Conservation (phyloP, 2,329 filamentous ascomycete genomes). For the Microdochium trichocladiopsis region DNA sequence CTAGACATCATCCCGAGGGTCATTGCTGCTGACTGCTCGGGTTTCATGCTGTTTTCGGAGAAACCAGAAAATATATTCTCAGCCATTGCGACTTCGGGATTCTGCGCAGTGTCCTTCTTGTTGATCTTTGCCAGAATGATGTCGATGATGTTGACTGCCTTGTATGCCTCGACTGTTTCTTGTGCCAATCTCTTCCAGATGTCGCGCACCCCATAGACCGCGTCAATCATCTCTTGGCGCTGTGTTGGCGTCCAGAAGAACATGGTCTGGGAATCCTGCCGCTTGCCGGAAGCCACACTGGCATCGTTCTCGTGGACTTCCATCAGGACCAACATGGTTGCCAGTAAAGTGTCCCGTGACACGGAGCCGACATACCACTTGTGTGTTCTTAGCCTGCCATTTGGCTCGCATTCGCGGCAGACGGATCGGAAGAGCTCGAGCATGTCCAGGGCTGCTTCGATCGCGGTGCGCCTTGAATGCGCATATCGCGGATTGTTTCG, state of each 20-base stretch:
- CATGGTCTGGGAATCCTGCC: conserved; percentile 33
- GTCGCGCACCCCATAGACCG: conserved; percentile 62
- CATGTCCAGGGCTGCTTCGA: conserved; percentile 80
- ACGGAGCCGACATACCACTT: conserved; percentile 74
- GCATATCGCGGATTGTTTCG: conserved; percentile 73
- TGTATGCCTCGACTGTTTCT: conserved; percentile 81
- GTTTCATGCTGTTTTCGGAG: conserved; percentile 19
- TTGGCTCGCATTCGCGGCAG: conserved; percentile 64
- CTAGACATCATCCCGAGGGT: conserved; percentile 34
- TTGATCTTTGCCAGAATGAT: conserved; percentile 79
- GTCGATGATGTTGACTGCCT: conserved; percentile 72
- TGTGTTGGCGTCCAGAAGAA: conserved; percentile 52
- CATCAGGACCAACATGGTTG: conserved; percentile 75
- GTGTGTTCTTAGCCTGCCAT: conserved; percentile 64
- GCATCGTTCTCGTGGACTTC: conserved; percentile 69
- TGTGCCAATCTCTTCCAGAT: conserved; percentile 79
- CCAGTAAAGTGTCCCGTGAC: conserved; percentile 78
- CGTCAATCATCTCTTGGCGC: conserved; percentile 67
- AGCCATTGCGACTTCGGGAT: conserved; percentile 7
- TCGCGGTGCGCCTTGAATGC: conserved; percentile 75
- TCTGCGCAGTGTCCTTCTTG: conserved; percentile 26
- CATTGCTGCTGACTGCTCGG: conserved; percentile 32
- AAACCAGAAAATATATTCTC: conserved; percentile 18
- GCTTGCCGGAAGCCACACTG: conserved; percentile 31
- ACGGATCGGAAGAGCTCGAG: conserved; percentile 71